These are phyloP conservation scores for Monosporascus sp. DNA, from an alignment of 2,329 filamentous ascomycete genomes.

Conservation along the genomic window DNA sequence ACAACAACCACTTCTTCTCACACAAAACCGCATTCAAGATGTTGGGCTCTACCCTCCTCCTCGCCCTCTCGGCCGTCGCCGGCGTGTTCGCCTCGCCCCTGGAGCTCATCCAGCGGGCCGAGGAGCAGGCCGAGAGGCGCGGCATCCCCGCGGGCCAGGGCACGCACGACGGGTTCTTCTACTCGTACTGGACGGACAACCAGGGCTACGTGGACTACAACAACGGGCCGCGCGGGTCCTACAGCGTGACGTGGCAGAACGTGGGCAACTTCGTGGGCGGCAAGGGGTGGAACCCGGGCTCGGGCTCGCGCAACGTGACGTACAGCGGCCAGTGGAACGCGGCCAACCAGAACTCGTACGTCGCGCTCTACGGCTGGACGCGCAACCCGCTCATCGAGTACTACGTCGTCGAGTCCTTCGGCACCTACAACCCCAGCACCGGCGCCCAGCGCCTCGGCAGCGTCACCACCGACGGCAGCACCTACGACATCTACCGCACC, in stretches of 20 bases:
- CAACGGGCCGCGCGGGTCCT: conserved; percentile 46
- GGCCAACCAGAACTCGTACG: conserved; percentile 34
- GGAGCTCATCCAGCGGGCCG: conserved; percentile 13
- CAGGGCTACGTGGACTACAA: conserved; percentile 48
- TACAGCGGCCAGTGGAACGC: conserved; percentile 29
- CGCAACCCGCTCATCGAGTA: conserved; percentile 32
- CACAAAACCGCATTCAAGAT: conserved; percentile 12
- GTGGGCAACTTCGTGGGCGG: conserved; percentile 44
- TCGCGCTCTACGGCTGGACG: conserved; percentile 37
- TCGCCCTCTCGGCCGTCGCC: conserved; percentile 20
- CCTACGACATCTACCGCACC: conserved; percentile 30
- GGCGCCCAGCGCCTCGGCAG: conserved; percentile 23
- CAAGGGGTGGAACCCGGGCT: conserved; percentile 43
- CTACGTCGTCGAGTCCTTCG: conserved; percentile 32
- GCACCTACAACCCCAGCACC: conserved; percentile 27
- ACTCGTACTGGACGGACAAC: conserved; percentile 57
- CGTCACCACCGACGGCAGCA: conserved; percentile 26
- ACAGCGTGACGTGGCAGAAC: conserved; percentile 45
- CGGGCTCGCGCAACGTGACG: conserved; percentile 17
- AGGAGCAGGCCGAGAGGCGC: conserved; percentile 5
- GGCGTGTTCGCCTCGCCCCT: conserved; percentile 22
- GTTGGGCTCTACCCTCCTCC: conserved; percentile 22
- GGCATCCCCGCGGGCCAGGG: conserved; percentile 23
- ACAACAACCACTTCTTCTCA: no score
- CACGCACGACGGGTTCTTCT: conserved; percentile 53